phyloP scores from a whole-genome alignment of 75 land plant genomes.

The Sequoiadendron giganteum region DNA sequence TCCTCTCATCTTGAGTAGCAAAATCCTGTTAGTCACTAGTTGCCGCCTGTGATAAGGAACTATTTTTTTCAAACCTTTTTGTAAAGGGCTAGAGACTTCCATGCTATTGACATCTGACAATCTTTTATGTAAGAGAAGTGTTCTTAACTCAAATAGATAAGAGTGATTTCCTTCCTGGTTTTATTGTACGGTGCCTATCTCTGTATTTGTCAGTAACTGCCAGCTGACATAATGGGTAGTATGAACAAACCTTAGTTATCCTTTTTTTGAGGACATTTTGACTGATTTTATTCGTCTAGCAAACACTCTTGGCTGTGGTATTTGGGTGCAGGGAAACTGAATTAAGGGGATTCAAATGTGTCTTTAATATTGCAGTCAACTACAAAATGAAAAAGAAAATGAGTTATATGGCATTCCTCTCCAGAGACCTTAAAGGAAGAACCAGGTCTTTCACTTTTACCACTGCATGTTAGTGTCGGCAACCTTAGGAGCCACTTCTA shows the following conservation, averaged over 20 bases:
- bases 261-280: not conserved
- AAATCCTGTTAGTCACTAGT: not conserved
- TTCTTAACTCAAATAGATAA: constrained; percentile 1
- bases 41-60: not conserved
- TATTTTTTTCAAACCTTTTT: not conserved
- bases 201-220: not conserved
- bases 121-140: not conserved
- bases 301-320: not conserved
- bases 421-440: not conserved
- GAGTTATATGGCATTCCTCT: not conserved
- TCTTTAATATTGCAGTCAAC: not conserved
- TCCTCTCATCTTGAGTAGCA: not conserved
- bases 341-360: not conserved
- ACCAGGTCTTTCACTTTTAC: too few species aligned
- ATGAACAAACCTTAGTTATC: not conserved
- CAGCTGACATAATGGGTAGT: not conserved
- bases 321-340: not conserved
- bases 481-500: not conserved
- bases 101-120: not conserved
- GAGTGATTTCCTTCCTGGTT: not conserved
- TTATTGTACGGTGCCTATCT: not conserved
- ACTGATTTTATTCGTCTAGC: not conserved
- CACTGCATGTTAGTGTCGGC: not conserved
- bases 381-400: not conserved
- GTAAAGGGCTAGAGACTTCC: not conserved